phyloP scores from a whole-genome alignment of 2,329 filamentous ascomycete genomes.

The Metarhizium sp. region DNA sequence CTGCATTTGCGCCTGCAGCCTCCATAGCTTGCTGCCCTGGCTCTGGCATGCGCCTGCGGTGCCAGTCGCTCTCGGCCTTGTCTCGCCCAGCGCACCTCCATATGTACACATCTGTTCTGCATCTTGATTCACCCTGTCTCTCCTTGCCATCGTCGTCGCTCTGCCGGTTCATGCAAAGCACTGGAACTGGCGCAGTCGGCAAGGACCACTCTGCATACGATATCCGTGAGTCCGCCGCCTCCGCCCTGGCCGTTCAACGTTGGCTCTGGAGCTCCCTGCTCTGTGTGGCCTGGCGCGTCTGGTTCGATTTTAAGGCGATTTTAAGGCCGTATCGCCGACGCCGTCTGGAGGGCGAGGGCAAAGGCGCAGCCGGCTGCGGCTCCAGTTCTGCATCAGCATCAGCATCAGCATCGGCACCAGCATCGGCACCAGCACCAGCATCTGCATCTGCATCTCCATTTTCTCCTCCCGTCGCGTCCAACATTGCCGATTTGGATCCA shows the following conservation, averaged over 20 bases:
- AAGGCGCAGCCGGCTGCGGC: slow-evolving; percentile 1
- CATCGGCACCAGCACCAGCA: not conserved
- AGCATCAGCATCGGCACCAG: slow-evolving; percentile 6
- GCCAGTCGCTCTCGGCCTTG: not conserved
- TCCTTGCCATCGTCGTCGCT: not conserved
- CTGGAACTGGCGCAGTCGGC: slow-evolving; percentile 1
- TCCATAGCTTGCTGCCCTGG: not conserved
- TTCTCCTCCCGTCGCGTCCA: not conserved
- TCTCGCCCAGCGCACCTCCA: not conserved
- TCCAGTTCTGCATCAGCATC: not conserved
- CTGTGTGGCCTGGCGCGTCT: not conserved
- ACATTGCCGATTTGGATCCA: slow-evolving; percentile 8
- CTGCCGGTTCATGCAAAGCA: slow-evolving; percentile 1
- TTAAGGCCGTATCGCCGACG: slow-evolving; percentile 10
- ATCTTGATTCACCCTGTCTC: not conserved
- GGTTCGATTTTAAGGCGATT: not conserved
- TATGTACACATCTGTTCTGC: not conserved
- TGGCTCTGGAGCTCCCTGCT: not conserved
- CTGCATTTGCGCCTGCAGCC: not conserved
- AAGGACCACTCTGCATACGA: slow-evolving; percentile 1
- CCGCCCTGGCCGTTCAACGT: not conserved
- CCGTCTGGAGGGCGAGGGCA: slow-evolving; percentile 6
- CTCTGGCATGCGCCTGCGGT: not conserved
- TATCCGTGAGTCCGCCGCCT: too few relatives aligned
- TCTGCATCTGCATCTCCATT: slow-evolving; percentile 5